These are phyloP conservation scores for Marsdenia floribunda DNA, from an alignment of 257 asterid species.

Conservation along the genomic window DNA sequence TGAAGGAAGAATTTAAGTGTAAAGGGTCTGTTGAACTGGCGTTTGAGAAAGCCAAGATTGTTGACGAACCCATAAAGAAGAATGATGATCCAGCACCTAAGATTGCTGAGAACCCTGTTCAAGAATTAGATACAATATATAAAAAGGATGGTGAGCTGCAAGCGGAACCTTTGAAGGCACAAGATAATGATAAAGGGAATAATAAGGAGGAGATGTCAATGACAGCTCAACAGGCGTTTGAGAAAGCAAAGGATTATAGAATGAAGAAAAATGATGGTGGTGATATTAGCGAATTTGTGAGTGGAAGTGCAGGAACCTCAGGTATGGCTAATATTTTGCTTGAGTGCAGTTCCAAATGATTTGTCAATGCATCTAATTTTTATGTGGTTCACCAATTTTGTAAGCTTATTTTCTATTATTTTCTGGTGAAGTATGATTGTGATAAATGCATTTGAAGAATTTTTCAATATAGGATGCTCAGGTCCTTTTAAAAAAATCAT, in stretches of 20 bases:
- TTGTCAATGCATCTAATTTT: not conserved
- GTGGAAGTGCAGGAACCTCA: constrained; percentile 24
- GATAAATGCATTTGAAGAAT: not conserved
- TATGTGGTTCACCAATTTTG: not conserved
- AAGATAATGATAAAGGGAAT: constrained; percentile 14
- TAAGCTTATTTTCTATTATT: not conserved
- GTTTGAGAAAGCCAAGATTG: constrained; percentile 38
- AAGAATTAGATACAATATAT: constrained; percentile 15
- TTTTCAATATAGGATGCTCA: not conserved
- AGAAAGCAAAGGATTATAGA: constrained; percentile 49
- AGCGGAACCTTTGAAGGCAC: not conserved
- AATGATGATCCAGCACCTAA: not conserved
- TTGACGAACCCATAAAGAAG: constrained; percentile 12
- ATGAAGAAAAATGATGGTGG: not conserved
- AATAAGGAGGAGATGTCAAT: constrained; percentile 30
- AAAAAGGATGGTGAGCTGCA: constrained; percentile 5
- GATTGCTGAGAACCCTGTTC: constrained; percentile 4
- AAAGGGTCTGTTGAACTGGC: constrained; percentile 39
- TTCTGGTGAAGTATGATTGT: not conserved
- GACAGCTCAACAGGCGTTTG: constrained; percentile 41
- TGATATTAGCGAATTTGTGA: constrained; percentile 15
- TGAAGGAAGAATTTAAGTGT: constrained; percentile 7
- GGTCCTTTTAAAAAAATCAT: not conserved
- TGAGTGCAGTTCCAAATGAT: not conserved
- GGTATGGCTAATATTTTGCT: constrained; percentile 29